A percentile compares a stretch with the other conserved stretches of the same genome.
Evolutionary conservation across 345 rosid genomes (phyloP).

Genomic region (Cardamine occulta): DNA sequence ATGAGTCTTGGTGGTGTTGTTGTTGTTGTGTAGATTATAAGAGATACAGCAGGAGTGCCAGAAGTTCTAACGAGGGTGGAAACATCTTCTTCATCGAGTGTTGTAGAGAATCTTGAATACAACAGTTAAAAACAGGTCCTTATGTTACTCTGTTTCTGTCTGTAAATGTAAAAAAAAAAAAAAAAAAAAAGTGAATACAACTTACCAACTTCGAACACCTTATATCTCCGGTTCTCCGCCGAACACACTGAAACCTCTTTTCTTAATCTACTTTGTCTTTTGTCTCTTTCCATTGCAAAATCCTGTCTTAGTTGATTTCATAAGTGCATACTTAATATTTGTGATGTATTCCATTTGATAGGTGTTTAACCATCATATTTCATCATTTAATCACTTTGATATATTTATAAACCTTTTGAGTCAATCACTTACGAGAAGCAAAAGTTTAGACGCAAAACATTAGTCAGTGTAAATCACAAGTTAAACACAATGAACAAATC

Average conservation of each 20-base stretch:
- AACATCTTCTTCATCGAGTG: slow-evolving; percentile 50
- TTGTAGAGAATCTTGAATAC: slow-evolving; percentile 59
- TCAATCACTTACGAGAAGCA: background rate
- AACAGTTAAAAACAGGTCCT: slow-evolving; percentile 53
- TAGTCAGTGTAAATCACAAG: background rate
- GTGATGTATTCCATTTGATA: background rate
- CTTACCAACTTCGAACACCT: background rate
- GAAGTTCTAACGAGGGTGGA: slow-evolving; percentile 91
- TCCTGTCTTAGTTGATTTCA: background rate
- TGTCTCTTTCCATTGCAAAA: background rate
- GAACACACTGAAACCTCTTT: background rate
- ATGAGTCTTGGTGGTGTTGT: background rate
- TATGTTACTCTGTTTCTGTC: slow-evolving; percentile 24
- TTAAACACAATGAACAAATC: slow-evolving; percentile 12
- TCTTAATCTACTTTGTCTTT: background rate
- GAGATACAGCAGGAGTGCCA: slow-evolving; percentile 74
- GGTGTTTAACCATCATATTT: background rate
- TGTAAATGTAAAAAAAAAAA: slow-evolving; percentile 14
- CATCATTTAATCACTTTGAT: background rate
- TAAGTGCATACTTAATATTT: background rate
- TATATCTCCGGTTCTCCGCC: slow-evolving; percentile 3
- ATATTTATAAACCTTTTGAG: background rate
- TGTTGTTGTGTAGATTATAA: slow-evolving; percentile 63
- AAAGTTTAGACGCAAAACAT: background rate
- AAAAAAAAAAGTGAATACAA: slow-evolving; percentile 5